Evolutionary conservation across 257 asterid genomes (phyloP).

Genomic region (Solanum chmielewskii): DNA sequence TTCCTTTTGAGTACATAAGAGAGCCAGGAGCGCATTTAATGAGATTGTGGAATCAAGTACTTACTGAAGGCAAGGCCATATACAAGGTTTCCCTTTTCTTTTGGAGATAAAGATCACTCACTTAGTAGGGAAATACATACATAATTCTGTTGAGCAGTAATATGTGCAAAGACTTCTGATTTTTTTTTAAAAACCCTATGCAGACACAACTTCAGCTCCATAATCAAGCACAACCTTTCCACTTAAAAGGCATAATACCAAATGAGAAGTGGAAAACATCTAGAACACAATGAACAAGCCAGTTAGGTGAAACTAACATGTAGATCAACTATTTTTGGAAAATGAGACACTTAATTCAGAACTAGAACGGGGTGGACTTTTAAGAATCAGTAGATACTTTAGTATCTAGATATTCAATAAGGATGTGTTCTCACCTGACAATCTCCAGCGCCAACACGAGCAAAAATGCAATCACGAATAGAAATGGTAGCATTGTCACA

Average conservation of each 20-base stretch:
- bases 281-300: background rate
- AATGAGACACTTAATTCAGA: background rate
- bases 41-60: background rate
- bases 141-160: background rate
- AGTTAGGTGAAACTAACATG: background rate
- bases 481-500: slow-evolving; percentile 82
- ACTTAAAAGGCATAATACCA: background rate
- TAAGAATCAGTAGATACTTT: background rate
- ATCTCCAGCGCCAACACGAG: slow-evolving; percentile 99
- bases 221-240: background rate
- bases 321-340: background rate
- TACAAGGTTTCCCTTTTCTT: background rate
- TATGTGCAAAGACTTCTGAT: background rate
- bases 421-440: slow-evolving; percentile 61
- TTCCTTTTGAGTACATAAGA: background rate
- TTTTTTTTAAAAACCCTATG: background rate
- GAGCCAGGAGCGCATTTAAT: background rate
- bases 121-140: background rate
- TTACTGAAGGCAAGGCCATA: background rate
- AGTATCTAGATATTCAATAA: background rate
- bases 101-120: background rate
- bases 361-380: background rate
- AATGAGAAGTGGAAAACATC: background rate
- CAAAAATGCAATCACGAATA: slow-evolving; percentile 92
- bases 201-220: background rate